phyloP scores from a whole-genome alignment of 2,329 filamentous ascomycete genomes.

The Elsinoe necatrix region DNA sequence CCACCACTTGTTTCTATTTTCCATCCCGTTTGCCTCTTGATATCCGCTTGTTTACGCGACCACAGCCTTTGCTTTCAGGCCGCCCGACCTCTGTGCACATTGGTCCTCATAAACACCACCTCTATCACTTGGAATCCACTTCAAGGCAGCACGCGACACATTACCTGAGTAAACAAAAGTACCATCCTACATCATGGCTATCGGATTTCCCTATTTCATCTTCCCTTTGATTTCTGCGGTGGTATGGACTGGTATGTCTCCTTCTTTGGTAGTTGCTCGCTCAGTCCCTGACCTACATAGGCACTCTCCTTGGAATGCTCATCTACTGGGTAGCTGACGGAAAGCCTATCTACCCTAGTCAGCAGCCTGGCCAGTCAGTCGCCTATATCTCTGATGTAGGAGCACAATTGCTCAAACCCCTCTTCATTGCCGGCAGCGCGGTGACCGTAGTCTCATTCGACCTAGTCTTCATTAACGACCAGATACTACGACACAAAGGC shows the following conservation, averaged over 20 bases:
- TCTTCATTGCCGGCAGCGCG: conserved; percentile 65
- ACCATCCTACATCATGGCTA: conserved; percentile 24
- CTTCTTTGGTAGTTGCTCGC: background rate
- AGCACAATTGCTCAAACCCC: conserved; percentile 57
- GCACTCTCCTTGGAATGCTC: conserved; percentile 60
- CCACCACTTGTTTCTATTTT: background rate
- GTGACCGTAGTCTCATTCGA: conserved; percentile 74
- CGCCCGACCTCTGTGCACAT: background rate
- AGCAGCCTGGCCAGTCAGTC: conserved; percentile 51
- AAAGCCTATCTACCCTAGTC: conserved; percentile 51
- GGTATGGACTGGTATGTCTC: conserved; percentile 50
- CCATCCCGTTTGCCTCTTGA: background rate
- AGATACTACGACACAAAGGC: conserved; percentile 74
- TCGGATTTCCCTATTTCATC: conserved; percentile 46
- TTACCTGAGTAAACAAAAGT: background rate
- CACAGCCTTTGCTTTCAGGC: background rate
- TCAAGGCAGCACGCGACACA: background rate
- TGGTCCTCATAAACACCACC: background rate
- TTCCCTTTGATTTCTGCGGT: conserved; percentile 59
- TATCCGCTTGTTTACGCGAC: background rate
- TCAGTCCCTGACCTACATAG: conserved; percentile 24
- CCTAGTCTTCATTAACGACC: conserved; percentile 68
- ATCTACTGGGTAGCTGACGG: conserved; percentile 59
- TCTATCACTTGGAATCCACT: background rate
- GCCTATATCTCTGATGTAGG: conserved; percentile 51